Conservation (phyloP, 805 yeast species). For the Peterozyma toletana region DNA sequence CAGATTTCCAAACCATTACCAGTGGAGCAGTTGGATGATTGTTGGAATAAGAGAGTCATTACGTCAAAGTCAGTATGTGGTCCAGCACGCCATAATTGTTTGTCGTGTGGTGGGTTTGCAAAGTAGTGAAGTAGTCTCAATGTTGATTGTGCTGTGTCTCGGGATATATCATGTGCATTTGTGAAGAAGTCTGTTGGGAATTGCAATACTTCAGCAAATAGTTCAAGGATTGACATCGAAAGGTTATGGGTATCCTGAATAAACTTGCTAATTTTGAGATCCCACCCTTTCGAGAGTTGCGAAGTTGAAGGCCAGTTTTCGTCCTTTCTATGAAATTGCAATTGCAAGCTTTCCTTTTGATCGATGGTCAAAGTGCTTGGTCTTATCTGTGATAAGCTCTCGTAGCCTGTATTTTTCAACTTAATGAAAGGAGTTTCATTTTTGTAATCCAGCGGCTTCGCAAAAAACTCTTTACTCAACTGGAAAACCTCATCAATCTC, state of each 20-base stretch:
- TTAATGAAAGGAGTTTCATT: constrained; percentile 23
- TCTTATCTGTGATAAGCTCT: constrained; percentile 22
- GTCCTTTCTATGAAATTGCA: constrained; percentile 22
- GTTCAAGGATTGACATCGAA: constrained; percentile 18
- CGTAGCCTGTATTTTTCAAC: constrained; percentile 26
- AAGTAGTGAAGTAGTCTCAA: constrained; percentile 25
- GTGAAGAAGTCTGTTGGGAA: constrained; percentile 19
- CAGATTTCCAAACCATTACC: constrained; percentile 29
- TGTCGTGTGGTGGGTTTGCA: constrained; percentile 17
- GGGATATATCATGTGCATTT: constrained; percentile 19
- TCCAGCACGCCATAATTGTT: constrained; percentile 26
- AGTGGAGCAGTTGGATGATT: constrained; percentile 9
- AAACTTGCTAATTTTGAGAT: constrained; percentile 14
- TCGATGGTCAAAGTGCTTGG: constrained; percentile 28
- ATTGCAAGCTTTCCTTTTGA: constrained; percentile 24
- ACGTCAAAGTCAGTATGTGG: constrained; percentile 30
- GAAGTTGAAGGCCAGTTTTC: constrained; percentile 23
- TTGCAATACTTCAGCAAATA: constrained; percentile 24
- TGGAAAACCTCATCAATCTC: constrained; percentile 22
- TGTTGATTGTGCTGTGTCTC: constrained; percentile 25
- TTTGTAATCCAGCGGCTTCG: constrained; percentile 16
- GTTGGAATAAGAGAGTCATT: constrained; percentile 25
- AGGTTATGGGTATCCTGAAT: constrained; percentile 17
- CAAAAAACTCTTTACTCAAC: constrained; percentile 17
- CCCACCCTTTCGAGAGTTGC: constrained; percentile 23